Evolutionary conservation across 192 early-diverging fungal species (phyloP).

Genomic region (Backusella australiensis): DNA sequence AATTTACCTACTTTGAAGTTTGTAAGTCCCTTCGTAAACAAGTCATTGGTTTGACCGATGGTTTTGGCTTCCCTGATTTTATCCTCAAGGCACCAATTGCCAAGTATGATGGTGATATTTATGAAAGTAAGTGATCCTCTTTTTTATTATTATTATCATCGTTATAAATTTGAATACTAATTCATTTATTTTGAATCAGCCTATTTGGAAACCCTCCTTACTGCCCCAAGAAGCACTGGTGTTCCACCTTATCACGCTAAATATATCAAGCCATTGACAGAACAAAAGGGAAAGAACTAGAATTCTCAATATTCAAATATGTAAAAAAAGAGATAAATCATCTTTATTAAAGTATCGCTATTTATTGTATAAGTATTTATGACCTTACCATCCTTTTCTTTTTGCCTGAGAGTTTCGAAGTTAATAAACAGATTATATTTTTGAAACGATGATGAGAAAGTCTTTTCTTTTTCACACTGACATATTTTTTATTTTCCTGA

Average conservation of each 20-base stretch:
- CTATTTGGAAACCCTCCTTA: constrained; percentile 35
- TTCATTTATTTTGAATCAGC: constrained; percentile 1
- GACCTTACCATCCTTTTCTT: not conserved
- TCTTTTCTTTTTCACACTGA: not conserved
- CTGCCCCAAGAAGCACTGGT: constrained; percentile 39
- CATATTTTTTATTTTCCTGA: not conserved
- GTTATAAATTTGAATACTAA: not conserved
- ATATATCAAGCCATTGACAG: constrained; percentile 45
- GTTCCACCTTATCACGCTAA: constrained; percentile 35
- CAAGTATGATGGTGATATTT: constrained; percentile 58
- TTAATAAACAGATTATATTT: not conserved
- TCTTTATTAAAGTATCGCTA: not conserved
- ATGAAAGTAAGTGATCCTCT: constrained; percentile 20
- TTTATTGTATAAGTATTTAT: not conserved
- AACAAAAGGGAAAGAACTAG: constrained; percentile 12
- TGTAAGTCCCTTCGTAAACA: constrained; percentile 37
- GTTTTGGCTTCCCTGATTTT: constrained; percentile 55
- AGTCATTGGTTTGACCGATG: constrained; percentile 51
- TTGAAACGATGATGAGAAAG: not conserved
- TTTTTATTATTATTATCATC: not conserved
- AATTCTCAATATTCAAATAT: not conserved
- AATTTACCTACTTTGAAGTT: constrained; percentile 29
- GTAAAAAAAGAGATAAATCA: not conserved
- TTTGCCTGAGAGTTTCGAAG: not conserved
- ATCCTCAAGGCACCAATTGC: constrained; percentile 58